These are phyloP conservation scores for Aspergillus costaricaensis DNA, from an alignment of 2,329 filamentous ascomycete genomes.

Conservation along the genomic window DNA sequence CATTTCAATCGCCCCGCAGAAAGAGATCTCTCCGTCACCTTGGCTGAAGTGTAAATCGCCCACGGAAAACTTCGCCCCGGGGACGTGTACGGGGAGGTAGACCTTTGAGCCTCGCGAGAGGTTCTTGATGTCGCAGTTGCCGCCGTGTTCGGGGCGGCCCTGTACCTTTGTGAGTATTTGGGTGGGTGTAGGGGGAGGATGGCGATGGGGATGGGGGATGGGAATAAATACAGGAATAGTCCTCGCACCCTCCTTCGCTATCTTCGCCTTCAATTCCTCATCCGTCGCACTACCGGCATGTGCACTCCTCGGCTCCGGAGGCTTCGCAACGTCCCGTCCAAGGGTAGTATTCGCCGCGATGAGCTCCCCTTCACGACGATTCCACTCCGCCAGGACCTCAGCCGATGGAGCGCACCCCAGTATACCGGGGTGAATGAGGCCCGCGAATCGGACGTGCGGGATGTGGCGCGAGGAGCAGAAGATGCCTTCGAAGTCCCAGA, in stretches of 20 bases:
- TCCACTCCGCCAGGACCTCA: constrained; percentile 79
- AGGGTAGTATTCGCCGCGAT: constrained; percentile 65
- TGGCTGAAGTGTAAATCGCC: constrained; percentile 87
- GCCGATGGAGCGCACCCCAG: constrained; percentile 83
- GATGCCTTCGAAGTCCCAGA: constrained; percentile 77
- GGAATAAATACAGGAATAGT: constrained; percentile 66
- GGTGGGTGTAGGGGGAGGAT: too few relatives aligned
- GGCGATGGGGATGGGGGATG: too few relatives aligned
- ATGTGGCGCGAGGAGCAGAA: constrained; percentile 85
- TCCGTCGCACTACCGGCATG: constrained; percentile 67
- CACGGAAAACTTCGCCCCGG: constrained; percentile 85
- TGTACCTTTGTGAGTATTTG: constrained; percentile 12
- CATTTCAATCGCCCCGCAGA: constrained; percentile 91
- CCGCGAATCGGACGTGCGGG: constrained; percentile 81
- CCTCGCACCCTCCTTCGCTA: constrained; percentile 76
- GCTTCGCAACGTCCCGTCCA: constrained; percentile 72
- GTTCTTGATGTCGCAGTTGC: constrained; percentile 92
- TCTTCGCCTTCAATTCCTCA: constrained; percentile 61
- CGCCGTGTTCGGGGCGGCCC: constrained; percentile 80
- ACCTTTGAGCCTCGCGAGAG: constrained; percentile 77
- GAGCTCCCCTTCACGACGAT: constrained; percentile 76
- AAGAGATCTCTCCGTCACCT: constrained; percentile 88
- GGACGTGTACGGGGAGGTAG: constrained; percentile 83
- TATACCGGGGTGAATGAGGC: constrained; percentile 89
- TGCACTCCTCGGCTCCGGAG: constrained; percentile 69